Evolutionary conservation across 345 rosid species (phyloP).

Genomic region (Pseudoturritis turrita): DNA sequence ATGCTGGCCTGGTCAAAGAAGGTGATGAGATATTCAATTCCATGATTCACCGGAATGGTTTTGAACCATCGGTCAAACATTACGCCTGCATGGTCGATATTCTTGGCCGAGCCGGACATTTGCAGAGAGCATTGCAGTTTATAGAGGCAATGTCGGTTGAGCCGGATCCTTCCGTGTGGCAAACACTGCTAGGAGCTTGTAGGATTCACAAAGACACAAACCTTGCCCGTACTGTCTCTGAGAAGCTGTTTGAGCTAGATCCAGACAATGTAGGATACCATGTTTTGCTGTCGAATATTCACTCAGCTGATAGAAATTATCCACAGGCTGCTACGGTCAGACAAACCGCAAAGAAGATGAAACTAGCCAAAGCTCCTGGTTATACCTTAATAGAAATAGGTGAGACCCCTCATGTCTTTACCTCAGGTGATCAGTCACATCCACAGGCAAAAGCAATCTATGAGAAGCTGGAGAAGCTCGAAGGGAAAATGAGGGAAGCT

Average conservation of each 20-base stretch:
- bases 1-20: slow-evolving; percentile 71
- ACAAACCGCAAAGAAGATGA: slow-evolving; percentile 58
- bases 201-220: slow-evolving; percentile 68
- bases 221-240: slow-evolving; percentile 55
- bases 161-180: slow-evolving; percentile 69
- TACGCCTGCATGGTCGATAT: slow-evolving; percentile 82
- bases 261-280: slow-evolving; percentile 65
- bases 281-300: slow-evolving; percentile 67
- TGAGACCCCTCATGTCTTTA: slow-evolving; percentile 57
- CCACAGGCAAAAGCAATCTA: slow-evolving; percentile 56
- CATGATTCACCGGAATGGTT: slow-evolving; percentile 51
- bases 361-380: slow-evolving; percentile 70
- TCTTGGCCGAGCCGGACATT: slow-evolving; percentile 72
- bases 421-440: slow-evolving; percentile 73
- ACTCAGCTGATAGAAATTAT: slow-evolving; percentile 59
- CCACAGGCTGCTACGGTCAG: slow-evolving; percentile 63
- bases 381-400: slow-evolving; percentile 69
- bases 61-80: slow-evolving; percentile 64
- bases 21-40: slow-evolving; percentile 56
- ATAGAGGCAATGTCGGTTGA: slow-evolving; percentile 52
- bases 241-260: slow-evolving; percentile 59
- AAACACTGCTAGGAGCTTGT: slow-evolving; percentile 74
- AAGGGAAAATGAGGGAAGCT: slow-evolving; percentile 66
- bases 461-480: slow-evolving; percentile 53
- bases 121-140: slow-evolving; percentile 59